phyloP scores from a whole-genome alignment of 805 yeast genomes.

The Candida parachauliodes region DNA sequence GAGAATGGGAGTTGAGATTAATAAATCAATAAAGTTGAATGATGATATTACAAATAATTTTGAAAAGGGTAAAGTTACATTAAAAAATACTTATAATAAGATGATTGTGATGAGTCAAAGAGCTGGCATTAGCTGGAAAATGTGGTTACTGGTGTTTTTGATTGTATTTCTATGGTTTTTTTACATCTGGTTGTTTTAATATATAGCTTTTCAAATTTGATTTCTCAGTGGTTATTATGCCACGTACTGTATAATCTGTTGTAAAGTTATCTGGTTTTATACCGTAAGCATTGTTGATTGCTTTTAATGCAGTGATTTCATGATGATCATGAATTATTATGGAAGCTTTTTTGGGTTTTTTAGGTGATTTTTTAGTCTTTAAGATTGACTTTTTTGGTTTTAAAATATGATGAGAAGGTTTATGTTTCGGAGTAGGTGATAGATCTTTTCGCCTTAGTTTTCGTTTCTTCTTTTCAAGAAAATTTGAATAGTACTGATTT shows the following conservation, averaged over 20 bases:
- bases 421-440: conserved; percentile 38
- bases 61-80: conserved; percentile 37
- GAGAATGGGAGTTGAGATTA: conserved; percentile 42
- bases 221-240: conserved; percentile 8
- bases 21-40: conserved; percentile 36
- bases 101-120: conserved; percentile 45
- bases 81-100: conserved; percentile 39
- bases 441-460: conserved; percentile 4
- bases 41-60: conserved; percentile 39
- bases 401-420: conserved; percentile 39
- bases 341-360: conserved; percentile 2
- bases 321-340: conserved; percentile 4
- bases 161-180: conserved; percentile 36
- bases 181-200: conserved; percentile 37
- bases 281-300: conserved; percentile 11
- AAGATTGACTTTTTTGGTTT: conserved; percentile 42
- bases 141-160: conserved; percentile 41
- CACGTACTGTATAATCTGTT: conserved; percentile 9
- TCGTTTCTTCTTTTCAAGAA: conserved; percentile 2
- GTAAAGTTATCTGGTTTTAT: conserved; percentile 7
- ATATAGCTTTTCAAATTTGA: conserved; percentile 8
- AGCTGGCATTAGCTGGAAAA: conserved; percentile 43
- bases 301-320: conserved; percentile 9
- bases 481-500: conserved; percentile 18
- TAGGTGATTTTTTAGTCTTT: conserved; percentile 16